Evolutionary conservation across 2,329 filamentous ascomycete genomes (phyloP), one percentile per base, ranked within the genome.

Genomic region (Aspergillus luchuensis): DNA sequence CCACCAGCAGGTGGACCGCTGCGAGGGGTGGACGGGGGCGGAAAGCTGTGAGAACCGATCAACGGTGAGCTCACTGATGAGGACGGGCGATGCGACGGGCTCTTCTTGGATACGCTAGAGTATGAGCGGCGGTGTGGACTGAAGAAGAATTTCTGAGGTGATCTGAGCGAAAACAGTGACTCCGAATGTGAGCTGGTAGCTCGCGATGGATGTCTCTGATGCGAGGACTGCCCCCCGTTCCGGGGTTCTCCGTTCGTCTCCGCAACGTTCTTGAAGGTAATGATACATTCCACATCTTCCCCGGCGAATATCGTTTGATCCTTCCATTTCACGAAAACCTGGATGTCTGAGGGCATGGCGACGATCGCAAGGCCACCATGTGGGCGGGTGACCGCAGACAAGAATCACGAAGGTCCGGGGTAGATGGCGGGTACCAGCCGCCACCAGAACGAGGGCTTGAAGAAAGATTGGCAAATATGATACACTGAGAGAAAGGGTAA

Each of bases 281-380:
- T 96, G 67, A 89, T 92, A 79, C 95, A 98, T 80, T 93, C 91
- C 72, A 98, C 86, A 73, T 97, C 90, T 82, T 99, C 95, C 78
- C 95, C 95, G 59, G 95, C 91, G 79, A 98, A 99, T 71, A 99
- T 91, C 63, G 91, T 93, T 76, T 94, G 89, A 74, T 96, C 91
- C 76, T 92, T 90, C 91, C 94, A 99, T 80, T 89, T 89, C 77
- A 99, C 91, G 76, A 94, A 97, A 78, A 97, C 94, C 77, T 93
- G 91, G 75, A 99, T 92, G 81, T 96, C 94, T 79, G 84, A 86
- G 74, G 80, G 79, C 76, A 82, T 81, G 64, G 74, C 74, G 74
- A 72, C 63, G 51, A 66, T 63, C 63, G 67, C 63, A 59, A 60
- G 55, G 63, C 72, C 66, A 75, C 72, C 71, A 71, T 75, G 68